Base-by-base conservation (phyloP, 1,284 basidiomycete species). In the Irpex lacteus region DNA sequence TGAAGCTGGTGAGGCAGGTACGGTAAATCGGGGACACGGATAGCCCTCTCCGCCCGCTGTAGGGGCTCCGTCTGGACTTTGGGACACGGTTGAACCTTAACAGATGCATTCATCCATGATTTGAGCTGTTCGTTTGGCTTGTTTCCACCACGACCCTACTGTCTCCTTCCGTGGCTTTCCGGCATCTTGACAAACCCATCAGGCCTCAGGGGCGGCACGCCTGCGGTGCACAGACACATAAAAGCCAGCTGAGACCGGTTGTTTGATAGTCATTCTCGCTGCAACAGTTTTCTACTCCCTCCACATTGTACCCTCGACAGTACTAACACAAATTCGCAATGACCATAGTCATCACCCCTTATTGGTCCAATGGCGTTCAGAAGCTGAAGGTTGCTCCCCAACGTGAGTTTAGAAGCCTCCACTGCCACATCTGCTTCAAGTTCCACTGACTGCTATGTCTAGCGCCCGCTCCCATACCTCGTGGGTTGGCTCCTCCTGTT, bases 291-390 rank as follows among this genome's bases (percentile, higher is more conserved):
- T 38, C 50, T n/a, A 9, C 15, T n/a, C 38, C 55, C 56, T 62
- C 32, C 7, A 13, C 52, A 68, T 56, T 13, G 4, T 8, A 19
- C 54, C 54, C 21, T 56, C 32, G 8, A 56, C 2, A 53, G 21
- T 44, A 56, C 54, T 56, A 21, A 56, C 54, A 32, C 19, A 32
- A 44, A 15, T 44, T 52, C 11, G 11, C 50, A 59, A 89, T 89
- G 87, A 88, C 88, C 18, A 80, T 88, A 73, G 78, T 88, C 65
- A 82, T 90, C 66, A 88, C 84, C 34, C 89, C 89, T 9, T 88
- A 88, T 78, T 88, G 83, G 84, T 81, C 81, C 63, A 82, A 88
- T 71, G 85, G 86, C 59, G 79, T 85, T 61, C 89, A 91, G 70
- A 90, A 84, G 73, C 82, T 92, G 70, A 89, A 83, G 72, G 72